Conservation (phyloP, 2,329 filamentous ascomycete species). For the Stemphylium lycopersici region DNA sequence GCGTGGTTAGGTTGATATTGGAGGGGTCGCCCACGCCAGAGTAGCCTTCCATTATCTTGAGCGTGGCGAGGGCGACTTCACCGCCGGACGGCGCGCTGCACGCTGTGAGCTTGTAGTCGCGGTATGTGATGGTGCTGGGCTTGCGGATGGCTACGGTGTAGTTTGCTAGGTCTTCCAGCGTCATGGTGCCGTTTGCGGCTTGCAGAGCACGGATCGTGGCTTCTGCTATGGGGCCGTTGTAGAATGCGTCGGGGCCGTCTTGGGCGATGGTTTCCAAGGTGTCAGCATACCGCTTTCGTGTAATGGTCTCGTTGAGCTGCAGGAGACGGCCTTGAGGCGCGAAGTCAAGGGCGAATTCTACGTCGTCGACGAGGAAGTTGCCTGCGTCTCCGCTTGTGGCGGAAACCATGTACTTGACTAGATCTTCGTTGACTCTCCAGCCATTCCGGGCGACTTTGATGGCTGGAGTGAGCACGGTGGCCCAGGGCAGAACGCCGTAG, state of each 20-base stretch:
- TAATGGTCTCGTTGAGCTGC: slow-evolving; percentile 76
- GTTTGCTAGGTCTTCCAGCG: slow-evolving; percentile 73
- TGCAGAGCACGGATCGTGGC: slow-evolving; percentile 74
- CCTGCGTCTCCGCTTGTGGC: slow-evolving; percentile 48
- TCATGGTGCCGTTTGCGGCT: slow-evolving; percentile 80
- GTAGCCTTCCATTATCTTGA: slow-evolving; percentile 86
- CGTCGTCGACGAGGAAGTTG: slow-evolving; percentile 76
- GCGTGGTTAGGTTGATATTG: slow-evolving; percentile 71
- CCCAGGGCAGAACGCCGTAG: slow-evolving; percentile 65
- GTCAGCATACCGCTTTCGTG: slow-evolving; percentile 77
- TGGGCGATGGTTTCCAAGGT: slow-evolving; percentile 79
- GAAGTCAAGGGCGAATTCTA: slow-evolving; percentile 86
- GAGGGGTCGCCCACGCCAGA: slow-evolving; percentile 64
- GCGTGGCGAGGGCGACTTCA: slow-evolving; percentile 72
- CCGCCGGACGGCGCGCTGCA: slow-evolving; percentile 80
- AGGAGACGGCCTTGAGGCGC: slow-evolving; percentile 79
- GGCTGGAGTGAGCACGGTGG: slow-evolving; percentile 73
- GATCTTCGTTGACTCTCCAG: slow-evolving; percentile 73
- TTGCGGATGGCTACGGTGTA: slow-evolving; percentile 73
- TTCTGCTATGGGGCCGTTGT: slow-evolving; percentile 73
- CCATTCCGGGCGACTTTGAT: slow-evolving; percentile 67
- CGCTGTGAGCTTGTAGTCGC: slow-evolving; percentile 72
- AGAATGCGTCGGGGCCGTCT: slow-evolving; percentile 75
- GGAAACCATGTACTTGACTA: slow-evolving; percentile 73
- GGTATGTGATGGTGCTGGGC: slow-evolving; percentile 60